Conservation (phyloP, 2,329 filamentous ascomycete genomes). For the Eurotiales sp. region DNA sequence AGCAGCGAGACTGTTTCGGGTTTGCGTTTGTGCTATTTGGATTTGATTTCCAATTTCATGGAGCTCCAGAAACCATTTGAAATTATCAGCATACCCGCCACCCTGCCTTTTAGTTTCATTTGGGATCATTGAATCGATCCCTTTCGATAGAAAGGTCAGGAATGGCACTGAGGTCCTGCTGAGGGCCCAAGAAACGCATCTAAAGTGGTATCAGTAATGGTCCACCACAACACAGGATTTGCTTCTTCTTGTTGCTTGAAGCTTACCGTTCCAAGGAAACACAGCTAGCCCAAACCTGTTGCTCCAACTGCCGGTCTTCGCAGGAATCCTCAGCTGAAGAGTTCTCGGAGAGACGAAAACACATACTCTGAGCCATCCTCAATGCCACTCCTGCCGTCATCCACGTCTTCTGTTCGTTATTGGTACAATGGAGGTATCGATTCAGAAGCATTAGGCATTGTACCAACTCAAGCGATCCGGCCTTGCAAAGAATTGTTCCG, state of each 20-base stretch:
- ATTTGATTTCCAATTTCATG: slow-evolving; percentile 21
- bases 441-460: slow-evolving; percentile 21
- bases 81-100: background rate
- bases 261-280: slow-evolving; percentile 19
- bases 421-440: slow-evolving; percentile 21
- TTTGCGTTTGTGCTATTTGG: slow-evolving; percentile 20
- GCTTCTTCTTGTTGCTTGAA: background rate
- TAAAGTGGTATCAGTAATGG: slow-evolving; percentile 6
- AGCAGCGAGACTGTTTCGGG: slow-evolving; percentile 15
- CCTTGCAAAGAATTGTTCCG: slow-evolving; percentile 18
- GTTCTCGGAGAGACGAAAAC: slow-evolving; percentile 9
- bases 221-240: background rate
- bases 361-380: slow-evolving; percentile 20
- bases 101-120: background rate
- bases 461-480: slow-evolving; percentile 17
- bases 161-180: slow-evolving; percentile 16
- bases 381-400: slow-evolving; percentile 20
- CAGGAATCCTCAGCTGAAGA: slow-evolving; percentile 1
- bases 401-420: slow-evolving; percentile 20
- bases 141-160: slow-evolving; percentile 10
- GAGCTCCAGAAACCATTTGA: slow-evolving; percentile 12
- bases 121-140: background rate
- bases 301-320: slow-evolving; percentile 10
- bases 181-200: slow-evolving; percentile 22
- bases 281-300: slow-evolving; percentile 19